These are phyloP conservation scores for Neofusicoccum umdonicola DNA, from an alignment of 2,329 filamentous ascomycete species.

Conservation along the genomic window DNA sequence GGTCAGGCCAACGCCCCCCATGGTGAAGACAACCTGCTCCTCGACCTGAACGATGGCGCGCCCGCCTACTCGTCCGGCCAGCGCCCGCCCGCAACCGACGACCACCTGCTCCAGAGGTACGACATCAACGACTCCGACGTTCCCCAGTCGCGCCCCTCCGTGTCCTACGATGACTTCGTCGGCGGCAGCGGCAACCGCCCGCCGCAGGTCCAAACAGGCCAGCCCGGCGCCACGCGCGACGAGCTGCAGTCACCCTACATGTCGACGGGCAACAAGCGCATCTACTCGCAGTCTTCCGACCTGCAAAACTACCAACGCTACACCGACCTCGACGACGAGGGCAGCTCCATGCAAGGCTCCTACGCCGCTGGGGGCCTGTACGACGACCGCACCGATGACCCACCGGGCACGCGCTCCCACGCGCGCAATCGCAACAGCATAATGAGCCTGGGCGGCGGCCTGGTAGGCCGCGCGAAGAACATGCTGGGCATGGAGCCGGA, in stretches of 20 bases:
- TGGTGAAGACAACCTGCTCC: slow-evolving; percentile 54
- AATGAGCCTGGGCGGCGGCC: slow-evolving; percentile 77
- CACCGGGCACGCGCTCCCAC: slow-evolving; percentile 43
- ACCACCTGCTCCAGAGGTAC: slow-evolving; percentile 74
- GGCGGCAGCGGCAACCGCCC: slow-evolving; percentile 51
- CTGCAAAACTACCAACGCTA: slow-evolving; percentile 89
- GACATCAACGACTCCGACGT: slow-evolving; percentile 66
- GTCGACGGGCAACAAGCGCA: slow-evolving; percentile 37
- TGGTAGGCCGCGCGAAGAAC: slow-evolving; percentile 84
- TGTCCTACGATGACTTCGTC: slow-evolving; percentile 94
- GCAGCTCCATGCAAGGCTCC: slow-evolving; percentile 70
- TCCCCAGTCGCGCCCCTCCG: slow-evolving; percentile 70
- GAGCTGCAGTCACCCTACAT: slow-evolving; percentile 36
- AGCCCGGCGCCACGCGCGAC: slow-evolving; percentile 41
- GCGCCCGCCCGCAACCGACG: slow-evolving; percentile 75
- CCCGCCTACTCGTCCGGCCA: slow-evolving; percentile 73
- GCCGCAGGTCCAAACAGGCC: slow-evolving; percentile 29
- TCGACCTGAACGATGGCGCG: slow-evolving; percentile 71
- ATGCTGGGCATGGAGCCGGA: slow-evolving; percentile 81
- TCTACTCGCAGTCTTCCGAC: slow-evolving; percentile 74
- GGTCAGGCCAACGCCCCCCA: slow-evolving; percentile 43
- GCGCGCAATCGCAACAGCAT: slow-evolving; percentile 85
- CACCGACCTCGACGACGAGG: slow-evolving; percentile 81
- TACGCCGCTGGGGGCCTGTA: slow-evolving; percentile 67
- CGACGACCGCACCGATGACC: slow-evolving; percentile 43